Conservation (phyloP, 768 basidiomycete genomes). For the Leccinellum albellum region DNA sequence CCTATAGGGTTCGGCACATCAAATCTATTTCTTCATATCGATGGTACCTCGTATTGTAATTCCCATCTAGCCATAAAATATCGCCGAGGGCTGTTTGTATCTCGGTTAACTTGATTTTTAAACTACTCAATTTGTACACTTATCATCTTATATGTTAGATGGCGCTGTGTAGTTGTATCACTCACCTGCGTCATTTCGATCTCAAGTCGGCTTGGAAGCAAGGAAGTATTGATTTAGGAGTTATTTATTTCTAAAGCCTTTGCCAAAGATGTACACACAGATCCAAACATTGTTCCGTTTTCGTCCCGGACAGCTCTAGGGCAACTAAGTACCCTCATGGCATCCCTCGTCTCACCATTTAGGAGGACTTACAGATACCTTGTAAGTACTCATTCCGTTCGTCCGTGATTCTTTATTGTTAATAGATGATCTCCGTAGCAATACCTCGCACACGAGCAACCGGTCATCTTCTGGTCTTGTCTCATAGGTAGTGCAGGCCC, state of each 20-base stretch:
- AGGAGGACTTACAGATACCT: slow-evolving; percentile 29
- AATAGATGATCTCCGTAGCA: slow-evolving; percentile 46
- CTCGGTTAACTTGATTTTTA: not conserved
- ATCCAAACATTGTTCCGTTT: slow-evolving; percentile 19
- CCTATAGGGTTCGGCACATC: not conserved
- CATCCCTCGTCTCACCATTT: slow-evolving; percentile 29
- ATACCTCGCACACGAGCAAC: slow-evolving; percentile 87
- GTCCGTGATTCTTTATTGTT: not conserved
- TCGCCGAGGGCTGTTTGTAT: not conserved
- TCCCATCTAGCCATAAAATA: not conserved
- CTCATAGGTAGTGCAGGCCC: slow-evolving; percentile 75
- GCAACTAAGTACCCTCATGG: slow-evolving; percentile 15
- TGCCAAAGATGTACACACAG: slow-evolving; percentile 23
- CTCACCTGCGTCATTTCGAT: too few species aligned
- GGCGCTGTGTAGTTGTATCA: too few species aligned
- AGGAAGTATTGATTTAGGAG: not conserved
- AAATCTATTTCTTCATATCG: not conserved
- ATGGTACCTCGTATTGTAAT: not conserved
- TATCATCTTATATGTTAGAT: too few species aligned
- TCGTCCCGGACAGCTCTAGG: slow-evolving; percentile 1
- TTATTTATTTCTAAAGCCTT: slow-evolving; percentile 24
- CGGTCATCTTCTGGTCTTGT: slow-evolving; percentile 86
- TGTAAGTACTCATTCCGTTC: slow-evolving; percentile 12
- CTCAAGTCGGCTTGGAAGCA: too few species aligned
- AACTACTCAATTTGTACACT: not conserved